These are phyloP conservation scores for Pilobolus umbonatus DNA, from an alignment of 192 early-diverging fungal species.

Conservation along the genomic window DNA sequence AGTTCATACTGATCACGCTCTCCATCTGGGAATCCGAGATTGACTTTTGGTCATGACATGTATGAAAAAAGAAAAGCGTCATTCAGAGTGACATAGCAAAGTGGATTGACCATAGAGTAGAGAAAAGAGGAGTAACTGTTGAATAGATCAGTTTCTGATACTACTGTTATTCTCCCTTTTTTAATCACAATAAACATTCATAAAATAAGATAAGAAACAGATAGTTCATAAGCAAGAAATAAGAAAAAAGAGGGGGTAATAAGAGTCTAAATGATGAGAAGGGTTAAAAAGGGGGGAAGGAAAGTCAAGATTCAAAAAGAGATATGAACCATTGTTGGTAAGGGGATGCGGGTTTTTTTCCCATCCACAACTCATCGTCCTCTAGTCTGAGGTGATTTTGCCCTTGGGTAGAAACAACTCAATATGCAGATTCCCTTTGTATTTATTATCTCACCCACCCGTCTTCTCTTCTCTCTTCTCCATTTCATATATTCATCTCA, in stretches of 20 bases:
- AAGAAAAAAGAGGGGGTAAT: slow-evolving; percentile 1
- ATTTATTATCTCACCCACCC: not conserved
- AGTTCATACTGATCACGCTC: too few relatives aligned
- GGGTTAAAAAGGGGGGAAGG: not conserved
- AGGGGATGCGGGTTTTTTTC: too few relatives aligned
- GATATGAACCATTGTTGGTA: too few relatives aligned
- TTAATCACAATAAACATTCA: not conserved
- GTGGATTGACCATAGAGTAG: too few relatives aligned
- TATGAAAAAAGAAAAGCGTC: too few relatives aligned
- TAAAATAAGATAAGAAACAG: slow-evolving; percentile 3
- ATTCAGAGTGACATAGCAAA: too few relatives aligned
- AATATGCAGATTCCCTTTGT: slow-evolving; percentile 3
- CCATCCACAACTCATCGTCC: not conserved
- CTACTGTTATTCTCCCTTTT: too few relatives aligned
- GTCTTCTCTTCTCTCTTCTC: slow-evolving; percentile 5
- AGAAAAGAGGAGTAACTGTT: too few relatives aligned
- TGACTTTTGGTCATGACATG: too few relatives aligned
- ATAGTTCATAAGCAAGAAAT: not conserved
- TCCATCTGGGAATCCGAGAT: too few relatives aligned
- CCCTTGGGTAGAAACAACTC: slow-evolving; percentile 18
- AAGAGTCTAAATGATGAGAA: not conserved
- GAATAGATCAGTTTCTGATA: too few relatives aligned
- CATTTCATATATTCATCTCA: not conserved
- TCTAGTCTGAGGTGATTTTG: slow-evolving; percentile 18
- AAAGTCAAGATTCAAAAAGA: too few relatives aligned